phyloP scores from a whole-genome alignment of 1,284 basidiomycete genomes.

The Inonotus obliquus region DNA sequence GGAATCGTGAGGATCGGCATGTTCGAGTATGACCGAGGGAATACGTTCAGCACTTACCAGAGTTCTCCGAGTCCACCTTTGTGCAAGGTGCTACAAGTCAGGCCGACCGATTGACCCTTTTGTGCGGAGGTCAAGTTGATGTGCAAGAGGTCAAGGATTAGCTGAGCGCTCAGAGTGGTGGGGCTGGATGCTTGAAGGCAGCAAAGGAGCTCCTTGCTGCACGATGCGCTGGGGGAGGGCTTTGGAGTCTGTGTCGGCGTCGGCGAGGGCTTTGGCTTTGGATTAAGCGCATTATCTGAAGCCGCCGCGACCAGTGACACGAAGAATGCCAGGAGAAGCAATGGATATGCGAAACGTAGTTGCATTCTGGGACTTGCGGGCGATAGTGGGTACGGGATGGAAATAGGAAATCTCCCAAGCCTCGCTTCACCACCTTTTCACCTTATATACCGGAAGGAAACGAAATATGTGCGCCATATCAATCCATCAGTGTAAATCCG shows the following conservation, averaged over 20 bases:
- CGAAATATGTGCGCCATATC: background rate
- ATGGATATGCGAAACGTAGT: background rate
- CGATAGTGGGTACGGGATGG: background rate
- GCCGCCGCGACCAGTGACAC: background rate
- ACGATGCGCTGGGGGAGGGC: constrained; percentile 1
- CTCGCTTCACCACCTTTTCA: too few species aligned
- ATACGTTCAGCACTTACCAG: background rate
- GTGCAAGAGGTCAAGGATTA: constrained; percentile 2
- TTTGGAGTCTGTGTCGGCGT: constrained; percentile 6
- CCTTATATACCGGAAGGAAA: too few species aligned
- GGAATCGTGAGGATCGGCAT: background rate
- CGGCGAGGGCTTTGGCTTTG: constrained; percentile 10
- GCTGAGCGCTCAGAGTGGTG: background rate
- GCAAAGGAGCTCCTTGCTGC: constrained; percentile 9
- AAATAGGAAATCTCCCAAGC: background rate
- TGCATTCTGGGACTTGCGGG: background rate
- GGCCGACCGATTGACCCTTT: background rate
- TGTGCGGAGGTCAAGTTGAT: constrained; percentile 1
- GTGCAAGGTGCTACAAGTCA: constrained; percentile 6
- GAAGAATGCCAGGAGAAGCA: background rate
- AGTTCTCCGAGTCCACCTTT: background rate
- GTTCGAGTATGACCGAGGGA: background rate
- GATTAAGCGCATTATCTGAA: background rate
- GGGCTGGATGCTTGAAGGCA: background rate
- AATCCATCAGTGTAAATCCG: background rate